Evolutionary conservation across 148 eudicot genomes (phyloP), one percentile per base, ranked within the genome.

Genomic region (Fagopyrum esculentum): DNA sequence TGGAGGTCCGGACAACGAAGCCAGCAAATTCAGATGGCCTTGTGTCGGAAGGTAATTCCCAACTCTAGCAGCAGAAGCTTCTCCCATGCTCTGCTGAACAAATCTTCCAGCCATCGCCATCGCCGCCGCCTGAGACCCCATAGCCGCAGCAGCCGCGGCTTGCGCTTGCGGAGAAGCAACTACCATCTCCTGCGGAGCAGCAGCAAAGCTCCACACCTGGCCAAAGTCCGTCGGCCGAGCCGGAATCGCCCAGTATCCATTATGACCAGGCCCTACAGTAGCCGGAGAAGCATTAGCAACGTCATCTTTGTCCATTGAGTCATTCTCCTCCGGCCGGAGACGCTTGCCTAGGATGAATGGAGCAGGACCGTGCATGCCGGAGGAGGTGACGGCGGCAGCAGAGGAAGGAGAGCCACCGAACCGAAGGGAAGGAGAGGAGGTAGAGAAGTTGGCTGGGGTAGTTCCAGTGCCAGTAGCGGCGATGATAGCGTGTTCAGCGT

Each of bases 401-500:
- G 77, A 56, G 63, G 78, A 63, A 44, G 59, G 29, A 6, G 78
- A 40, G 47, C 52, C 19, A 45, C 73, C 52, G 75, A 59, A 60
- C 43, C 81, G 66, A 73, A 80, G 29, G 64, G 82, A 50, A 69
- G 84, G 83, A 0, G 90, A 80, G 4, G 84, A 78, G 8, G 95
- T 85, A 13, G 95, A 88, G 76, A 88, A 87, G 35, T 78, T 80
- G 2, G 95, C 88, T 0, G 95, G 95, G 0, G 90, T 88, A 0
- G 90, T 90, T 0, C 95, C 95, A 6, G 91, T 90, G 0, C 95
- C 95, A 17, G 95, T 90, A 35, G 91, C 91, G 51, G 91, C 95
- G 13, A 90, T 88, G 15, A 90, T 86, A 4, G 95, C 85, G 2
- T 91, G 95, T 75, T 90, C 95, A 30, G 95, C 95, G 57, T 90